Evolutionary conservation across 768 basidiomycete species (phyloP).

Genomic region (Mycena filopes): DNA sequence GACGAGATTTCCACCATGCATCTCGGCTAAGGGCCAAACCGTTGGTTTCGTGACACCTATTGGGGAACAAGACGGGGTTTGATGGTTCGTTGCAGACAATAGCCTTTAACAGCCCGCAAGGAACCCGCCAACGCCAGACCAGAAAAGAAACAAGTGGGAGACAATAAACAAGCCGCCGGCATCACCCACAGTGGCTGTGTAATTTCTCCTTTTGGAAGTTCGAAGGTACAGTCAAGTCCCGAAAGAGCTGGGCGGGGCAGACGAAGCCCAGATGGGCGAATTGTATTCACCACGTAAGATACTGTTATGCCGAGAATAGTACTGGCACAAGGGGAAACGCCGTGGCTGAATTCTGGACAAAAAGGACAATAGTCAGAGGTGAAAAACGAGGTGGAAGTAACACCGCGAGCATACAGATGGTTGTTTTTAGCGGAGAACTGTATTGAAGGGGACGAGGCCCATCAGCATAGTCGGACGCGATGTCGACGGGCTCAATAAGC

Average conservation of each 20-base stretch:
- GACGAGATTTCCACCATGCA: conserved; percentile 26
- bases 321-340: background rate
- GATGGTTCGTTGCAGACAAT: conserved; percentile 27
- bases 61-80: conserved; percentile 12
- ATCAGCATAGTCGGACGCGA: conserved; percentile 44
- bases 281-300: conserved; percentile 11
- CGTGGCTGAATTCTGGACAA: conserved; percentile 9
- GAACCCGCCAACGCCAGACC: background rate
- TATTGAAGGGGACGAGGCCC: conserved; percentile 45
- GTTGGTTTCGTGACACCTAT: conserved; percentile 7
- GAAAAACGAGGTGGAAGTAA: background rate
- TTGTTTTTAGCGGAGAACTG: conserved; percentile 36
- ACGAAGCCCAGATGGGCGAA: background rate
- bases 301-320: conserved; percentile 23
- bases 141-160: conserved; percentile 9
- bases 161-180: conserved; percentile 19
- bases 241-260: background rate
- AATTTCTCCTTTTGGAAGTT: background rate
- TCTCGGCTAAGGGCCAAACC: conserved; percentile 17
- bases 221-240: background rate
- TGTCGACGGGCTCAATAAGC: conserved; percentile 44
- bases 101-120: conserved; percentile 9
- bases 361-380: conserved; percentile 14
- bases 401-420: conserved; percentile 15
- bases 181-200: conserved; percentile 25